phyloP scores from a whole-genome alignment of 108 stramenopile species.

The Discostella stelligeroides region DNA sequence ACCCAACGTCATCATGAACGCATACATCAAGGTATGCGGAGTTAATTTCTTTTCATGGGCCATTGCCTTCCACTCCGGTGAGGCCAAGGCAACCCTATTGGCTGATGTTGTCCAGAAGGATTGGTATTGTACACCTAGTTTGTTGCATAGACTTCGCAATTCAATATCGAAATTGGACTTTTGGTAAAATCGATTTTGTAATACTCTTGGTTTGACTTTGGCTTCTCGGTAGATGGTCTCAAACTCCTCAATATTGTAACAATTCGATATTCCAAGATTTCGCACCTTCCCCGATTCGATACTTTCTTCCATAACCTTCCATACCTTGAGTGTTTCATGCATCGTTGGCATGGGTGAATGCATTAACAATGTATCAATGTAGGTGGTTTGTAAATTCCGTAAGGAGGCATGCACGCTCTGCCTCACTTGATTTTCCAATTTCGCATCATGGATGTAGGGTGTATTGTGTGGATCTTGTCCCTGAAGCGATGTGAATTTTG shows the following conservation, averaged over 20 bases:
- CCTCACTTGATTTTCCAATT: slow-evolving; percentile 67
- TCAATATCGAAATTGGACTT: slow-evolving; percentile 77
- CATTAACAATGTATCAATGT: slow-evolving; percentile 77
- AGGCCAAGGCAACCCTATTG: slow-evolving; percentile 64
- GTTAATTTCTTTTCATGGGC: slow-evolving; percentile 62
- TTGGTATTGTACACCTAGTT: slow-evolving; percentile 55
- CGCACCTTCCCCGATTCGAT: slow-evolving; percentile 66
- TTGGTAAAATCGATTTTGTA: slow-evolving; percentile 89
- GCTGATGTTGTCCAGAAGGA: slow-evolving; percentile 72
- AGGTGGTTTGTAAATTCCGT: slow-evolving; percentile 76
- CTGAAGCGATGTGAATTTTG: slow-evolving; percentile 78
- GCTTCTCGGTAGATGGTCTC: slow-evolving; percentile 53
- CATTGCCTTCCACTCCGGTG: slow-evolving; percentile 39
- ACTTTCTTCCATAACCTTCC: slow-evolving; percentile 77
- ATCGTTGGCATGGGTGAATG: slow-evolving; percentile 62
- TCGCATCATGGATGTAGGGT: slow-evolving; percentile 69
- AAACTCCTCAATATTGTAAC: slow-evolving; percentile 46
- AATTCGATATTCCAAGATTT: slow-evolving; percentile 79
- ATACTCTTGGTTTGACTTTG: slow-evolving; percentile 74
- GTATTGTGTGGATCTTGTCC: slow-evolving; percentile 87
- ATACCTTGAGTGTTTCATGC: slow-evolving; percentile 61
- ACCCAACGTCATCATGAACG: slow-evolving; percentile 82
- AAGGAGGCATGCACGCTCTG: slow-evolving; percentile 63
- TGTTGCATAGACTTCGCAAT: slow-evolving; percentile 59
- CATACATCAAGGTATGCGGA: slow-evolving; percentile 82